phyloP scores from a whole-genome alignment of 2,329 filamentous ascomycete genomes.

The Sarocladiaceae sp. region DNA sequence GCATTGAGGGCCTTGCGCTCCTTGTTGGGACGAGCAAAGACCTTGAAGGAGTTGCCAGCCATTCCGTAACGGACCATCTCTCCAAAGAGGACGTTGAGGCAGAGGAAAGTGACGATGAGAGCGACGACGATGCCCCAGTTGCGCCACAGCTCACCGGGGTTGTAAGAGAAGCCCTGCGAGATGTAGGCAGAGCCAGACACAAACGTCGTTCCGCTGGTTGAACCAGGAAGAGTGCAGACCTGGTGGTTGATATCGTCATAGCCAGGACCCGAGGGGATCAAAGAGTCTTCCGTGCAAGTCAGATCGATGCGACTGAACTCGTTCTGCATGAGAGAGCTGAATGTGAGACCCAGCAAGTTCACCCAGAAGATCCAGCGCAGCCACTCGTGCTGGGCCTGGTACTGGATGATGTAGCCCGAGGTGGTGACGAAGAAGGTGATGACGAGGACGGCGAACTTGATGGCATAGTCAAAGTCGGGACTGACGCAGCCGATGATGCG shows the following conservation, averaged over 20 bases:
- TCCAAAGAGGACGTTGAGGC: conserved; percentile 69
- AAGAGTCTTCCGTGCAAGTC: conserved; percentile 58
- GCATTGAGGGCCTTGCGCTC: conserved; percentile 62
- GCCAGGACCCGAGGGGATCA: conserved; percentile 64
- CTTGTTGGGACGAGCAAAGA: conserved; percentile 64
- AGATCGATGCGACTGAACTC: conserved; percentile 68
- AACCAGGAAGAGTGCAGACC: conserved; percentile 74
- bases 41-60: conserved; percentile 73
- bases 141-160: conserved; percentile 64
- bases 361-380: conserved; percentile 75
- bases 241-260: conserved; percentile 70
- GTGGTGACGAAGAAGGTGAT: conserved; percentile 80
- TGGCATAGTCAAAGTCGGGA: conserved; percentile 78
- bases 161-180: conserved; percentile 60
- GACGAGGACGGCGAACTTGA: conserved; percentile 72
- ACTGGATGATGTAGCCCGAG: conserved; percentile 78
- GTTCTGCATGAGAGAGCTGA: conserved; percentile 77
- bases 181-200: conserved; percentile 68
- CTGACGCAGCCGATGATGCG: conserved; percentile 67
- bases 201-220: conserved; percentile 53
- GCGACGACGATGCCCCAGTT: conserved; percentile 77
- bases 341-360: conserved; percentile 68
- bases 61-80: conserved; percentile 73
- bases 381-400: conserved; percentile 67
- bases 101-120: conserved; percentile 69